A percentile compares a stretch with the other conserved stretches of the same genome.
These are phyloP conservation scores for Spathaspora sp. DNA, from an alignment of 1,139 yeast species.

Conservation along the genomic window DNA sequence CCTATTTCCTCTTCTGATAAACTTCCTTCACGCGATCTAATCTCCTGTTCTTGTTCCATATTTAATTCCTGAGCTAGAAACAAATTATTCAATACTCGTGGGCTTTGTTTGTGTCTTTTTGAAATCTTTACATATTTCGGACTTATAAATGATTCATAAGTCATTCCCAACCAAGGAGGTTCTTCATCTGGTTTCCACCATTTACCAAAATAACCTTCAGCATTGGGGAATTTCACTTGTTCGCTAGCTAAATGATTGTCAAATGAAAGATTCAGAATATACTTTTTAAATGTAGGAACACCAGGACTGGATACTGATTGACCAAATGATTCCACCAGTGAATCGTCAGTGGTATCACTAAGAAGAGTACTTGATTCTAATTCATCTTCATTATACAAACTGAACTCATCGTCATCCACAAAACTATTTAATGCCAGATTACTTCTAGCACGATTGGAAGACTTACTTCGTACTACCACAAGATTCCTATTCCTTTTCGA, in stretches of 20 bases:
- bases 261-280: slow-evolving; percentile 7
- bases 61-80: slow-evolving; percentile 81
- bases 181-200: slow-evolving; percentile 15
- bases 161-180: slow-evolving; percentile 33
- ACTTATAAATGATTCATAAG: slow-evolving; percentile 39
- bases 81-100: slow-evolving; percentile 50
- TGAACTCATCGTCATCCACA: slow-evolving; percentile 13
- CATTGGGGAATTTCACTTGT: slow-evolving; percentile 14
- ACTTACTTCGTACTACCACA: neutral
- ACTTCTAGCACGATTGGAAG: neutral
- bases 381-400: slow-evolving; percentile 15
- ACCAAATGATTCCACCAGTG: slow-evolving; percentile 9
- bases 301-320: neutral
- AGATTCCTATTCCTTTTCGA: neutral
- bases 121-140: slow-evolving; percentile 57
- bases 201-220: slow-evolving; percentile 9
- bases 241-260: slow-evolving; percentile 15
- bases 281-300: slow-evolving; percentile 1
- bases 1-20: slow-evolving; percentile 10
- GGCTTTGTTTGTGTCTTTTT: slow-evolving; percentile 44
- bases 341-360: slow-evolving; percentile 8
- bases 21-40: slow-evolving; percentile 4
- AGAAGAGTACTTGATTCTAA: slow-evolving; percentile 7
- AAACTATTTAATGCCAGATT: neutral
- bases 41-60: slow-evolving; percentile 8